A percentile compares a stretch with the other conserved stretches of the same genome.
Conservation (phyloP, 495 filamentous ascomycete genomes). For the Hypomontagnella submonticulosa region DNA sequence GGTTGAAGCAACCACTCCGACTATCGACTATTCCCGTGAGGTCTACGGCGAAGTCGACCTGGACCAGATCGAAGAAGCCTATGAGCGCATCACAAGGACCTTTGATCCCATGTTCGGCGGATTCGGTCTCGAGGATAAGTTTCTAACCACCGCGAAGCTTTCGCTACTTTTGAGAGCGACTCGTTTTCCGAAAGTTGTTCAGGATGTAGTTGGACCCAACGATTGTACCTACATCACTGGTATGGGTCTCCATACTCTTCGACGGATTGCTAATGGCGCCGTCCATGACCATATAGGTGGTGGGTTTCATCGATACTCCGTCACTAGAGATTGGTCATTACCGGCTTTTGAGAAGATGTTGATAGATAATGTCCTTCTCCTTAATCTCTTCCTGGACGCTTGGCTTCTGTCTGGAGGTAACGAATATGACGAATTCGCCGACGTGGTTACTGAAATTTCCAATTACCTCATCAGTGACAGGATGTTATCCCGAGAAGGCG, state of each 20-base stretch:
- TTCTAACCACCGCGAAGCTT: conserved; percentile 88
- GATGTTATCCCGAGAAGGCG: conserved; percentile 73
- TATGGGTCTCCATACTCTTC: conserved; percentile 86
- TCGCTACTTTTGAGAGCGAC: conserved; percentile 82
- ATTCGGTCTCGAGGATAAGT: conserved; percentile 86
- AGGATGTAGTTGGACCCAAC: conserved; percentile 84
- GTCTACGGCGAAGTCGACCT: conserved; percentile 75
- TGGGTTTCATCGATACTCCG: conserved; percentile 90
- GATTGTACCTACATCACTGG: conserved; percentile 78
- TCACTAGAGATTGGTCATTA: conserved; percentile 89
- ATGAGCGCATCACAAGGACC: conserved; percentile 77
- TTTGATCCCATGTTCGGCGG: conserved; percentile 85
- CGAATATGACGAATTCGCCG: conserved; percentile 69
- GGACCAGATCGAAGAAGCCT: conserved; percentile 91
- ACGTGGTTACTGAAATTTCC: conserved; percentile 83
- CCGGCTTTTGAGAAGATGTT: conserved; percentile 99
- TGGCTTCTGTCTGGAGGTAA: conserved; percentile 77
- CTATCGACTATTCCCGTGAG: conserved; percentile 41
- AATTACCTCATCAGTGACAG: conserved; percentile 80
- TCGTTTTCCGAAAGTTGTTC: conserved; percentile 75
- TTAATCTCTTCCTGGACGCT: conserved; percentile 88
- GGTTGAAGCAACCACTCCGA: conserved; percentile 5
- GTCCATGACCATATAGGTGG: conserved; percentile 93
- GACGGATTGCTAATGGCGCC: conserved; percentile 84
- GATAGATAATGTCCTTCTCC: conserved; percentile 89